Evolutionary conservation across 495 filamentous ascomycete species (phyloP).

Genomic region (Penicillium steckii): DNA sequence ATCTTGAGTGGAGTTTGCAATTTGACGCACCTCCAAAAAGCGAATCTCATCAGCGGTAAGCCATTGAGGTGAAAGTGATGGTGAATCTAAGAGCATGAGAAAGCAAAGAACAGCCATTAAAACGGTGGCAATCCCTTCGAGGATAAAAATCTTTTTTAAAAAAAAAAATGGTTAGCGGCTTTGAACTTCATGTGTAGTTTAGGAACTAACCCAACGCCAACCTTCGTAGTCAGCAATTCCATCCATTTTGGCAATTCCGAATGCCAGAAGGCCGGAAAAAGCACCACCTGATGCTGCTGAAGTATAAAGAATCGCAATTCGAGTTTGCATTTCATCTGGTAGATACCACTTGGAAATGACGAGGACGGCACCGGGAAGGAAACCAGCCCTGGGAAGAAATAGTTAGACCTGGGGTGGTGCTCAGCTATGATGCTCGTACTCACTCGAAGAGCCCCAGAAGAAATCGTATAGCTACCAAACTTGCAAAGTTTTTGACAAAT

Average conservation of each 20-base stretch:
- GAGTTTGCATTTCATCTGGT: slow-evolving; percentile 58
- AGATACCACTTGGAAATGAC: slow-evolving; percentile 71
- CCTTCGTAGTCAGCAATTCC: slow-evolving; percentile 57
- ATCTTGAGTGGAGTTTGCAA: neutral
- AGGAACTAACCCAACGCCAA: slow-evolving; percentile 45
- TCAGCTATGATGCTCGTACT: slow-evolving; percentile 7
- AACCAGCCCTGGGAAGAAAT: slow-evolving; percentile 32
- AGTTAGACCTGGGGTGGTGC: neutral
- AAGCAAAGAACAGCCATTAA: slow-evolving; percentile 20
- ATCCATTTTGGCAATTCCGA: slow-evolving; percentile 62
- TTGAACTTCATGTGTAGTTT: neutral
- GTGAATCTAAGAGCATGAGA: slow-evolving; percentile 19
- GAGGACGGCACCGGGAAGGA: slow-evolving; percentile 68
- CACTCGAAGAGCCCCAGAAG: slow-evolving; percentile 25
- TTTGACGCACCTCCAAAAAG: slow-evolving; percentile 14
- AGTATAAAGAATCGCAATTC: slow-evolving; percentile 69
- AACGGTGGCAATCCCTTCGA: slow-evolving; percentile 57
- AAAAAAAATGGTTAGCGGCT: neutral
- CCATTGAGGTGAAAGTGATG: slow-evolving; percentile 16
- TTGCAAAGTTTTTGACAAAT: slow-evolving; percentile 35
- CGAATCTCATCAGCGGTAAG: slow-evolving; percentile 18
- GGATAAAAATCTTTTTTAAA: slow-evolving; percentile 63
- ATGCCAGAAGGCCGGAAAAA: slow-evolving; percentile 66
- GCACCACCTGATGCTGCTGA: slow-evolving; percentile 63
- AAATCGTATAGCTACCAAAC: slow-evolving; percentile 16